Evolutionary conservation across 1,139 yeast species (phyloP).

Genomic region (Zygoascus sp.): DNA sequence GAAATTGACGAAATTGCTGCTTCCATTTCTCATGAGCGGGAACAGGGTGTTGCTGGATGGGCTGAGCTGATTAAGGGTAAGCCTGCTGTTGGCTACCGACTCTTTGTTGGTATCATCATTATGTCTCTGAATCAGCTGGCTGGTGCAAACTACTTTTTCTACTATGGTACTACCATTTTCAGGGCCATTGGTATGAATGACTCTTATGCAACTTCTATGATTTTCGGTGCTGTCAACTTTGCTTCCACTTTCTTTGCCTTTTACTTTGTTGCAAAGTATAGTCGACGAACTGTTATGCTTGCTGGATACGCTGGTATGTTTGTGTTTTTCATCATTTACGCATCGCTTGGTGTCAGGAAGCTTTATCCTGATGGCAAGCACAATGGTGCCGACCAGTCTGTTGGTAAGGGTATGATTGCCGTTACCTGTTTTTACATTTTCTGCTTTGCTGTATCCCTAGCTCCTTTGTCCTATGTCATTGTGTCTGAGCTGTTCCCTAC

Average conservation of each 20-base stretch:
- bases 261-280: slow-evolving; percentile 61
- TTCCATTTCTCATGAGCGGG: slow-evolving; percentile 57
- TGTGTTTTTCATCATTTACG: slow-evolving; percentile 58
- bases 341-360: slow-evolving; percentile 60
- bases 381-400: slow-evolving; percentile 23
- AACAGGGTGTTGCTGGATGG: slow-evolving; percentile 70
- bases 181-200: slow-evolving; percentile 61
- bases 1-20: slow-evolving; percentile 61
- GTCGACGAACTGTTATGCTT: slow-evolving; percentile 64
- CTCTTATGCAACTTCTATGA: slow-evolving; percentile 71
- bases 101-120: slow-evolving; percentile 58
- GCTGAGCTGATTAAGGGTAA: slow-evolving; percentile 58
- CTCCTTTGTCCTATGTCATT: slow-evolving; percentile 75
- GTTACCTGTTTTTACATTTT: slow-evolving; percentile 75
- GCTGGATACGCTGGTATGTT: slow-evolving; percentile 64
- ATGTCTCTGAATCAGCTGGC: slow-evolving; percentile 73
- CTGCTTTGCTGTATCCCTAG: slow-evolving; percentile 86
- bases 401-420: slow-evolving; percentile 51
- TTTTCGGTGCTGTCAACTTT: slow-evolving; percentile 75
- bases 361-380: slow-evolving; percentile 40
- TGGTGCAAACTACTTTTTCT: slow-evolving; percentile 78
- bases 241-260: slow-evolving; percentile 67
- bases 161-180: slow-evolving; percentile 75
- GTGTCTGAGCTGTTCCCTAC: slow-evolving; percentile 76
- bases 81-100: slow-evolving; percentile 63